Percentiles rank a stretch among this genome's conserved stretches.
Evolutionary conservation across 2,329 filamentous ascomycete genomes (phyloP).

Genomic region (Fusarium hostae): DNA sequence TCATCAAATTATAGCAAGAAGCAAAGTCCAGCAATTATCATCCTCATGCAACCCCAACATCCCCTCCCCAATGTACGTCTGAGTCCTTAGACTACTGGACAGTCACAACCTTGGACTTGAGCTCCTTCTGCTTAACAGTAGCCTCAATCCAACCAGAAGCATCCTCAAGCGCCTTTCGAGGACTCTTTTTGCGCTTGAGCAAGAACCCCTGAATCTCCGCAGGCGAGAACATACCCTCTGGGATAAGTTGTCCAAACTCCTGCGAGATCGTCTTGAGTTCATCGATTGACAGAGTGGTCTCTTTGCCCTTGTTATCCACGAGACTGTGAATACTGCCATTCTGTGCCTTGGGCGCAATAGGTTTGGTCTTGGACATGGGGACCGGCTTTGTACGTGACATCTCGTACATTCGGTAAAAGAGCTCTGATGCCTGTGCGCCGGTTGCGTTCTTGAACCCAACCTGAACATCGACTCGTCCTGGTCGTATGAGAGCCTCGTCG

Average conservation of each 20-base stretch:
- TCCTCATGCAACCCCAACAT: not conserved
- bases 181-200: conserved; percentile 70
- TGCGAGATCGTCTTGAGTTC: conserved; percentile 58
- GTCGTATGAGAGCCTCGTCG: conserved; percentile 78
- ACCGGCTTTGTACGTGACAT: conserved; percentile 43
- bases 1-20: not conserved
- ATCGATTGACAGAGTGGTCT: conserved; percentile 47
- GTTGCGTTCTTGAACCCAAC: conserved; percentile 72
- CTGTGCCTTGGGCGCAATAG: not conserved
- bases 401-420: conserved; percentile 72
- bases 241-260: conserved; percentile 65
- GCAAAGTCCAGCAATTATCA: not conserved
- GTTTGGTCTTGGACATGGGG: conserved; percentile 8
- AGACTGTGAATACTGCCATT: conserved; percentile 18
- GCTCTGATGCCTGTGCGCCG: conserved; percentile 64
- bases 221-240: conserved; percentile 63
- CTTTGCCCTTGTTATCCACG: conserved; percentile 4
- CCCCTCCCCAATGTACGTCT: not conserved
- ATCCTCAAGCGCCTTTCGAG: conserved; percentile 64
- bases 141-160: conserved; percentile 65
- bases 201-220: conserved; percentile 75
- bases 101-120: conserved; percentile 59
- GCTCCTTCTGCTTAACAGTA: conserved; percentile 61
- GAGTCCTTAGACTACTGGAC: conserved; percentile 54
- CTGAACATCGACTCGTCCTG: conserved; percentile 77